These are phyloP conservation scores for Prunus padus DNA, from an alignment of 306 rosid species.

Conservation along the genomic window DNA sequence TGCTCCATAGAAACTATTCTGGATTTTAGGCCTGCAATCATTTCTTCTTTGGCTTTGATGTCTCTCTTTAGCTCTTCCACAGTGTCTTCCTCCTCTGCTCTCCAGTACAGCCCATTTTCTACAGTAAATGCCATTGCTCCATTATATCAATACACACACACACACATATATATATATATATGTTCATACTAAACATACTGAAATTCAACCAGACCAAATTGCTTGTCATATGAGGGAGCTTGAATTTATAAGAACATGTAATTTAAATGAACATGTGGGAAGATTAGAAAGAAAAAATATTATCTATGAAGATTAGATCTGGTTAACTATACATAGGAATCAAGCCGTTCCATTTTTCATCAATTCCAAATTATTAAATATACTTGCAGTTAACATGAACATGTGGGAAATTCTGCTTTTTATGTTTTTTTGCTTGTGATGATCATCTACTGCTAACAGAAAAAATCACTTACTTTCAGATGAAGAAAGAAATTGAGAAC, in stretches of 20 bases:
- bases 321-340: too few relatives aligned
- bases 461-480: neutral
- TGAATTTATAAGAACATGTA: too few relatives aligned
- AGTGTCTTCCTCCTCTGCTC: constrained; percentile 62
- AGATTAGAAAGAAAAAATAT: too few relatives aligned
- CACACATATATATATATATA: too few relatives aligned
- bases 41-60: constrained; percentile 64
- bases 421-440: neutral
- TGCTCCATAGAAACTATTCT: constrained; percentile 52
- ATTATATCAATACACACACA: too few relatives aligned
- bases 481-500: neutral
- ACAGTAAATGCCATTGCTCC: neutral
- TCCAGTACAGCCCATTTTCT: constrained; percentile 74
- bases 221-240: too few relatives aligned
- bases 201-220: too few relatives aligned
- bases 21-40: constrained; percentile 41
- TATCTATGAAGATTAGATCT: too few relatives aligned
- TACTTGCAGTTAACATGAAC: neutral
- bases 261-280: too few relatives aligned
- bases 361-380: neutral
- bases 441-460: neutral
- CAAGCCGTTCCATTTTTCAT: neutral
- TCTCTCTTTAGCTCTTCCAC: constrained; percentile 62
- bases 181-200: too few relatives aligned
- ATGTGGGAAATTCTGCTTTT: neutral